A percentile compares a stretch with the other conserved stretches of the same genome.
Evolutionary conservation across 148 eudicot species (phyloP).

Genomic region (Euryodendron excelsum): DNA sequence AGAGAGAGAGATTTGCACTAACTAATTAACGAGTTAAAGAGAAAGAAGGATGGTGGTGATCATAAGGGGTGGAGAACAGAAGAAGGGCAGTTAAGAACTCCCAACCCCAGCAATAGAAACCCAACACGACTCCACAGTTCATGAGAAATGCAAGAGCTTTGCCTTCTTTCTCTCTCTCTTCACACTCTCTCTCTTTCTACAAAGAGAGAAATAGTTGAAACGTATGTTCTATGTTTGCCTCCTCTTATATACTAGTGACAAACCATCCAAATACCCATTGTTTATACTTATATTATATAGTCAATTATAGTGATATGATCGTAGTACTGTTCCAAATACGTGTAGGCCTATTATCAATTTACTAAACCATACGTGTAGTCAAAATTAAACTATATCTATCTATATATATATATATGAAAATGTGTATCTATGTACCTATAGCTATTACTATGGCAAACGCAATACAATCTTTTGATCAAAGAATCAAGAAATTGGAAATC

Average conservation of each 20-base stretch:
- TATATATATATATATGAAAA: too few species aligned
- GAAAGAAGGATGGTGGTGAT: not conserved
- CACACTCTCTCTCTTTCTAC: conserved; percentile 2
- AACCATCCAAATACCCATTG: not conserved
- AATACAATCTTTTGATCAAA: not conserved
- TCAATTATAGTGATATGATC: not conserved
- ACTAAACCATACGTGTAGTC: not conserved
- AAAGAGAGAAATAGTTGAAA: conserved; percentile 15
- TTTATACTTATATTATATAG: too few species aligned
- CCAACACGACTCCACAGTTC: conserved; percentile 76
- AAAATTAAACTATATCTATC: too few species aligned
- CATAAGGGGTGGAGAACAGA: conserved; percentile 47
- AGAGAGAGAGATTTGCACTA: not conserved
- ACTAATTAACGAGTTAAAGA: not conserved
- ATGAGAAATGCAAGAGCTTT: conserved; percentile 58
- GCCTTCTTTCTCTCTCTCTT: not conserved
- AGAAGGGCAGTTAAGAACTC: conserved; percentile 88
- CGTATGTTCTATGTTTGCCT: conserved; percentile 5
- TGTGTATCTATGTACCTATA: not conserved
- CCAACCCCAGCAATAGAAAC: conserved; percentile 89
- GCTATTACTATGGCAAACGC: not conserved
- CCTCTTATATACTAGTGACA: not conserved
- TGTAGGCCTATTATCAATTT: not conserved
- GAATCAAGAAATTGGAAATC: not conserved
- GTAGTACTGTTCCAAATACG: not conserved